phyloP scores from a whole-genome alignment of 805 yeast genomes.

The Lachancea sp. region DNA sequence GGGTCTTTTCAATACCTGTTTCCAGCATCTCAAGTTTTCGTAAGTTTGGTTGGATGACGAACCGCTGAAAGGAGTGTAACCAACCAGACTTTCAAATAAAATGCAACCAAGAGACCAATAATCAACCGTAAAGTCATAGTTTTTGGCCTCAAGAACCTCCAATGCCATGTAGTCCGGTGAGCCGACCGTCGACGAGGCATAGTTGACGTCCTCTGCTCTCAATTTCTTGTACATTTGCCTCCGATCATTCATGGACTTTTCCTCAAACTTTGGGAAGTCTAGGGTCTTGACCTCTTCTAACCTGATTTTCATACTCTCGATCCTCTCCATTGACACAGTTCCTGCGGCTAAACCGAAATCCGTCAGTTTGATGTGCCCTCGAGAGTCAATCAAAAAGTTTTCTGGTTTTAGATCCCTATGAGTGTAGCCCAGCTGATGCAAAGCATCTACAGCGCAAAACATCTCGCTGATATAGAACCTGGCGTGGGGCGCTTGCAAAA shows the following conservation, averaged over 20 bases:
- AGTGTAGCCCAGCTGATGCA: conserved; percentile 91
- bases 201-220: conserved; percentile 67
- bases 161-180: conserved; percentile 99
- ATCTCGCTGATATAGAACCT: conserved; percentile 92
- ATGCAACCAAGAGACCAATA: conserved; percentile 99
- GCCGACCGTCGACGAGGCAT: conserved; percentile 94
- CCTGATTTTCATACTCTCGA: conserved; percentile 80
- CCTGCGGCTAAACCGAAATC: conserved; percentile 98
- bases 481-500: conserved; percentile 88
- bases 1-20: conserved; percentile 79
- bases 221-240: conserved; percentile 77
- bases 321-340: conserved; percentile 83
- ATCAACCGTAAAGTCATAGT: conserved; percentile 93
- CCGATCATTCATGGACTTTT: conserved; percentile 78
- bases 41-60: conserved; percentile 91
- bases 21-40: conserved; percentile 89
- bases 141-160: conserved; percentile 90
- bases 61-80: conserved; percentile 97
- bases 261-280: conserved; percentile 54
- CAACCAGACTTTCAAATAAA: conserved; percentile 91
- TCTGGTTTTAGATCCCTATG: conserved; percentile 97
- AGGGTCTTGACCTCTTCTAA: conserved; percentile 68
- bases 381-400: conserved; percentile 80
- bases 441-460: conserved; percentile 90
- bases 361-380: conserved; percentile 87